phyloP scores from a whole-genome alignment of 768 basidiomycete genomes.

The Heimioporus sp. region DNA sequence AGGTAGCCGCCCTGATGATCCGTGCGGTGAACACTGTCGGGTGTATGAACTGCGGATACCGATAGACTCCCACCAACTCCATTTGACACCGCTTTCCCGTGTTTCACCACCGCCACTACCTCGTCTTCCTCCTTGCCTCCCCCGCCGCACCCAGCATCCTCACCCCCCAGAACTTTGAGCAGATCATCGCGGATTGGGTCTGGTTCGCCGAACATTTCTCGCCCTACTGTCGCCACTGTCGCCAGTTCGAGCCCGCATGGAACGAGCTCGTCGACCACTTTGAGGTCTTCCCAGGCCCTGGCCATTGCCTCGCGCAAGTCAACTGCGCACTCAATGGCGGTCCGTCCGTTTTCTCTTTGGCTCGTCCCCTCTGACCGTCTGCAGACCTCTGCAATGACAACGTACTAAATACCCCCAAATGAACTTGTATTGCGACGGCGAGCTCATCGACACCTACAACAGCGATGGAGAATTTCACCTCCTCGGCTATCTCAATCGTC shows the following conservation, averaged over 20 bases:
- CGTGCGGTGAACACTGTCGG: constrained; percentile 53
- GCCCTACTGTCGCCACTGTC: constrained; percentile 82
- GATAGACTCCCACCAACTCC: constrained; percentile 51
- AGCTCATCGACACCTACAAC: too few relatives aligned
- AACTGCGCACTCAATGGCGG: too few relatives aligned
- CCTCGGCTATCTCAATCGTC: constrained; percentile 54
- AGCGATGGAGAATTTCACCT: constrained; percentile 51
- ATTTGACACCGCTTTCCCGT: constrained; percentile 5
- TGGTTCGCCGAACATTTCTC: too few relatives aligned
- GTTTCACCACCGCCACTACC: neutral
- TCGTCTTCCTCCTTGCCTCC: constrained; percentile 39
- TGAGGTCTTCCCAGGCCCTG: constrained; percentile 36
- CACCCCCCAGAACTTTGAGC: too few relatives aligned
- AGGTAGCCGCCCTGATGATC: constrained; percentile 67
- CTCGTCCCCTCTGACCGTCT: neutral
- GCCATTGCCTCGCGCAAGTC: constrained; percentile 68
- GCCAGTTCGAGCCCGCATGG: constrained; percentile 81
- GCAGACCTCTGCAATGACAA: constrained; percentile 81
- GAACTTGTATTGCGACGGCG: too few relatives aligned
- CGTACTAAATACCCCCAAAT: constrained; percentile 58
- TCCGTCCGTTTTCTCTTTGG: too few relatives aligned
- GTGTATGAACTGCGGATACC: constrained; percentile 50
- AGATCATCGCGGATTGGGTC: too few relatives aligned
- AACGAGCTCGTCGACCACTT: constrained; percentile 56
- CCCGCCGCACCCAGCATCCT: too few relatives aligned